Percentiles rank a stretch among this genome's conserved stretches.
phyloP scores from a whole-genome alignment of 169 alveolate genomes.

The Theileria equi region DNA sequence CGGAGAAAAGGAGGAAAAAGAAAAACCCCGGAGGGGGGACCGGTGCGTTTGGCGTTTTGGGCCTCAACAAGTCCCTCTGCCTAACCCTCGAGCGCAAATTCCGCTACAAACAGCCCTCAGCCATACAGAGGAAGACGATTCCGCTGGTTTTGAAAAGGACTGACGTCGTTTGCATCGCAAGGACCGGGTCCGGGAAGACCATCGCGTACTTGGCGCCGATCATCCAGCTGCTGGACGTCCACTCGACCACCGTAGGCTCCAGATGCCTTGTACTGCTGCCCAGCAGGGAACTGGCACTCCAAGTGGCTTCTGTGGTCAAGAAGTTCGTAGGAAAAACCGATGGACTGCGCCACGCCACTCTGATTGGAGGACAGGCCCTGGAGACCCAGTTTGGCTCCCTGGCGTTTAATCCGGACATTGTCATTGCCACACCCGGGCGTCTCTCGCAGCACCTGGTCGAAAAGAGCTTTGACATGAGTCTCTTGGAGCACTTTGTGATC shows the following conservation, averaged over 20 bases:
- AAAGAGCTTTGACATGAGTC: conserved; percentile 81
- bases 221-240: conserved; percentile 84
- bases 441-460: conserved; percentile 88
- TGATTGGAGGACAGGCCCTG: conserved; percentile 92
- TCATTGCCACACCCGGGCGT: conserved; percentile 96
- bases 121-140: conserved; percentile 90
- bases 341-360: conserved; percentile 78
- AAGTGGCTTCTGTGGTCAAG: conserved; percentile 74
- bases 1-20: conserved; percentile 36
- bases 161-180: conserved; percentile 90
- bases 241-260: conserved; percentile 90
- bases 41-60: conserved; percentile 71
- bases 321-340: conserved; percentile 81
- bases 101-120: conserved; percentile 86
- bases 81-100: conserved; percentile 64
- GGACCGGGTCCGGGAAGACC: conserved; percentile 96
- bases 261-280: conserved; percentile 91
- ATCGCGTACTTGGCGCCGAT: conserved; percentile 91
- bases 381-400: conserved; percentile 90
- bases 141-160: conserved; percentile 87
- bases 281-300: conserved; percentile 90
- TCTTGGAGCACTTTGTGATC: conserved; percentile 84
- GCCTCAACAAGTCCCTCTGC: conserved; percentile 68
- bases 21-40: conserved; percentile 41
- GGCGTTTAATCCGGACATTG: conserved; percentile 91